phyloP scores from a whole-genome alignment of 2,329 filamentous ascomycete species.

The Furcasterigmium furcatum region DNA sequence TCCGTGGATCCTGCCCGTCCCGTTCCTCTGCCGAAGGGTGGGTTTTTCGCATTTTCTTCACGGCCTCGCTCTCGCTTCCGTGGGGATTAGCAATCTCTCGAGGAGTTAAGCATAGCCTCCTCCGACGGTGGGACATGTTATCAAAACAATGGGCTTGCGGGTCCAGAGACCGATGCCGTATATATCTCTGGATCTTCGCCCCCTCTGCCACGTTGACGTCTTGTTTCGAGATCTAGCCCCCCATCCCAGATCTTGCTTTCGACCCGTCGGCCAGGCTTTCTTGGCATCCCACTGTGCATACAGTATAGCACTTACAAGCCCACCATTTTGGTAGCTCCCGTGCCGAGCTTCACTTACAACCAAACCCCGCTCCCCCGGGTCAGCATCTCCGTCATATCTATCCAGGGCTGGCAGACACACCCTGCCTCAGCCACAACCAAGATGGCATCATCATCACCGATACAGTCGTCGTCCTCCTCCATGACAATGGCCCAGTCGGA shows the following conservation, averaged over 20 bases:
- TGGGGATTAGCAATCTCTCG: slow-evolving; percentile 2
- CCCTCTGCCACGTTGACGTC: neutral
- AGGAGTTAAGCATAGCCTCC: neutral
- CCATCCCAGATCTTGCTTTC: neutral
- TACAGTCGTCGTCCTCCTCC: slow-evolving; percentile 22
- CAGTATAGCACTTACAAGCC: too few relatives aligned
- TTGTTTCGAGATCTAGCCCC: neutral
- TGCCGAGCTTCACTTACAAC: too few relatives aligned
- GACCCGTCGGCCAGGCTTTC: too few relatives aligned
- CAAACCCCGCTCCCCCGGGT: too few relatives aligned
- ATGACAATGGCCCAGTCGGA: slow-evolving; percentile 24
- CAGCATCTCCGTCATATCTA: neutral
- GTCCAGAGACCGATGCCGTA: neutral
- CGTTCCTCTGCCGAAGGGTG: neutral
- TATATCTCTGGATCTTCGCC: neutral
- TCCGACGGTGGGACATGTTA: neutral
- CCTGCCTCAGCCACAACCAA: neutral
- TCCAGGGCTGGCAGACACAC: neutral
- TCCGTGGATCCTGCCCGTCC: neutral
- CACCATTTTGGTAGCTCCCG: too few relatives aligned
- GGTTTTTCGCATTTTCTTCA: too few relatives aligned
- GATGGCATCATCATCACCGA: slow-evolving; percentile 12
- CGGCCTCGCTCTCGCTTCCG: too few relatives aligned
- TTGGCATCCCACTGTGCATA: too few relatives aligned
- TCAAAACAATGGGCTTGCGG: neutral